Evolutionary conservation across 768 basidiomycete genomes (phyloP).

Genomic region (Neoboletus magnificus): DNA sequence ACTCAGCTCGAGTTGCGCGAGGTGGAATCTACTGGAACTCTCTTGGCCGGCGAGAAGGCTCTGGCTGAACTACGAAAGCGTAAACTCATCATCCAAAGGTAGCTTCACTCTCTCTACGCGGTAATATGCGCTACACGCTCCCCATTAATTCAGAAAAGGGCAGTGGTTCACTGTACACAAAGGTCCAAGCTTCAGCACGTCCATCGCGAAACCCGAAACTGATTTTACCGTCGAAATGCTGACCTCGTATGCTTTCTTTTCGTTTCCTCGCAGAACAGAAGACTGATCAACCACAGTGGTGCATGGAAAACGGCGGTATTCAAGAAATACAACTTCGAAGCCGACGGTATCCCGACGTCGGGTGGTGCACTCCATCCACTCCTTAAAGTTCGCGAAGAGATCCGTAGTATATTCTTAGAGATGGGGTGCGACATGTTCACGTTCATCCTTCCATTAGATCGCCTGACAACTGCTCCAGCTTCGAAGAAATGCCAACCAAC

Average conservation of each 20-base stretch:
- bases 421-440: conserved; percentile 73
- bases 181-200: conserved; percentile 84
- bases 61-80: conserved; percentile 89
- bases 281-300: conserved; percentile 51
- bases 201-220: conserved; percentile 89
- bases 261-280: neutral
- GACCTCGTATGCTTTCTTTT: conserved; percentile 57
- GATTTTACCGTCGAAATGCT: conserved; percentile 97
- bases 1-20: conserved; percentile 75
- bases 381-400: conserved; percentile 96
- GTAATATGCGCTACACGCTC: conserved; percentile 4
- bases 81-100: conserved; percentile 86
- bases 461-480: conserved; percentile 47
- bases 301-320: conserved; percentile 90
- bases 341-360: conserved; percentile 83
- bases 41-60: conserved; percentile 73
- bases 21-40: conserved; percentile 68
- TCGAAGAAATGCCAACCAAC: conserved; percentile 97
- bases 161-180: conserved; percentile 92
- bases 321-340: conserved; percentile 99
- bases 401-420: conserved; percentile 96
- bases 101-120: neutral
- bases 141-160: conserved; percentile 62
- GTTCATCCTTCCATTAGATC: neutral
- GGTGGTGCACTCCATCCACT: conserved; percentile 95